Conservation (phyloP, 192 early-diverging fungal species). For the Thamnidium elegans region DNA sequence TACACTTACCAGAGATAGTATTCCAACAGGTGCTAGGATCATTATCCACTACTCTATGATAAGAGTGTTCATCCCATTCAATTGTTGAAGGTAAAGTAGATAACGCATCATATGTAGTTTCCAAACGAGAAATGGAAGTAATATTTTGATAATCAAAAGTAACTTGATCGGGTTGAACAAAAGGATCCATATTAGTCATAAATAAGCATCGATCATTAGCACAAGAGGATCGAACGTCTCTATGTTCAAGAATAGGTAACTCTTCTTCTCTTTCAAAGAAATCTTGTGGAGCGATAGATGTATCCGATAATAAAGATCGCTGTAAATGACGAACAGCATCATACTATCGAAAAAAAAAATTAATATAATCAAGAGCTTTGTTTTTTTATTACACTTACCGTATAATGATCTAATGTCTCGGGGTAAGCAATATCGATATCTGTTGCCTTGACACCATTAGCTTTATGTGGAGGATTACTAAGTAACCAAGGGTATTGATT, state of each 20-base stretch:
- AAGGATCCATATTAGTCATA: constrained; percentile 48
- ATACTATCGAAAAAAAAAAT: constrained; percentile 28
- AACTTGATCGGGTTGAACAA: constrained; percentile 43
- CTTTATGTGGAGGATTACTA: constrained; percentile 39
- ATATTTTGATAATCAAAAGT: constrained; percentile 31
- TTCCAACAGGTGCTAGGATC: constrained; percentile 52
- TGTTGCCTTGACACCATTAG: constrained; percentile 39
- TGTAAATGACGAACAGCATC: constrained; percentile 51
- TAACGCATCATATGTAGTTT: constrained; percentile 34
- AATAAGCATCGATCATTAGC: constrained; percentile 54
- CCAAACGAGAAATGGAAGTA: constrained; percentile 38
- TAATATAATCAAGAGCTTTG: background rate
- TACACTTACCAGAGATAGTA: constrained; percentile 36
- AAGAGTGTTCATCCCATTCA: constrained; percentile 43
- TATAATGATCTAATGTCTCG: constrained; percentile 4
- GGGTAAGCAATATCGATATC: constrained; percentile 24
- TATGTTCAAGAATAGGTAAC: constrained; percentile 37
- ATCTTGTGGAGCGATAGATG: constrained; percentile 38
- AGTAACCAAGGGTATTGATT: constrained; percentile 60
- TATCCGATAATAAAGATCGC: constrained; percentile 37
- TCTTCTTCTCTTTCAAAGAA: constrained; percentile 46
- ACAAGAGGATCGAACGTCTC: constrained; percentile 49
- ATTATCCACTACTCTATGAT: constrained; percentile 49
- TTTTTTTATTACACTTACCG: background rate
- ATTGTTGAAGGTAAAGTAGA: constrained; percentile 39